These are phyloP conservation scores for Neurospora tetraspora DNA, from an alignment of 495 filamentous ascomycete genomes.

Conservation along the genomic window DNA sequence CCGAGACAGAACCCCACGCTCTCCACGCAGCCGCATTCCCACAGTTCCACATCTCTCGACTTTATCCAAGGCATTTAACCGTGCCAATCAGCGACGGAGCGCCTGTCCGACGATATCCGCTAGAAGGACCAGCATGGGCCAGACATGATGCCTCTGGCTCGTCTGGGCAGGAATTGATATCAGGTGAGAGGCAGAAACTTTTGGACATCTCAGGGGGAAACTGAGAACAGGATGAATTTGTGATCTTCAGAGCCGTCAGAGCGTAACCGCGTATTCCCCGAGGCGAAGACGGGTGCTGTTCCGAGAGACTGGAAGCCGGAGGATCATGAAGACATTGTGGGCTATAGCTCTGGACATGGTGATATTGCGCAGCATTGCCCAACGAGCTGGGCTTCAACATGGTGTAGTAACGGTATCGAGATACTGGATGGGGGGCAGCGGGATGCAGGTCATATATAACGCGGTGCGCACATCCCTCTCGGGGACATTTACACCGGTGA, in stretches of 20 bases:
- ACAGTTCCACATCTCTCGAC: background rate
- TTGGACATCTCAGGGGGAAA: background rate
- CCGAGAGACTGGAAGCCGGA: background rate
- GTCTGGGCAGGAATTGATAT: constrained; percentile 5
- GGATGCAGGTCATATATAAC: too few relatives aligned
- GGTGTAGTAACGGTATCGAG: too few relatives aligned
- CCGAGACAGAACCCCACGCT: constrained; percentile 8
- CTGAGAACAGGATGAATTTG: background rate
- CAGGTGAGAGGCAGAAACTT: constrained; percentile 27
- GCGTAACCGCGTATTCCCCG: background rate
- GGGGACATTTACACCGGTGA: background rate
- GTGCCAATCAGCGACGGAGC: constrained; percentile 20
- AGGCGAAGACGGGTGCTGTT: background rate
- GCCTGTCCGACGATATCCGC: constrained; percentile 18
- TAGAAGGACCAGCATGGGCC: constrained; percentile 1
- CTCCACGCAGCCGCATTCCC: background rate
- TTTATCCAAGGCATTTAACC: constrained; percentile 28
- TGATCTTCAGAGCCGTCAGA: background rate
- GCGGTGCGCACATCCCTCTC: too few relatives aligned
- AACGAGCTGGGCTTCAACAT: background rate
- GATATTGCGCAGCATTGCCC: background rate
- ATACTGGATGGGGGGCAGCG: too few relatives aligned
- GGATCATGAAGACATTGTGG: constrained; percentile 6
- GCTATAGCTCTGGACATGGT: background rate
- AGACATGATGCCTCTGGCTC: background rate